Evolutionary conservation across 768 basidiomycete species (phyloP).

Genomic region (Rhodotorula babjevae): DNA sequence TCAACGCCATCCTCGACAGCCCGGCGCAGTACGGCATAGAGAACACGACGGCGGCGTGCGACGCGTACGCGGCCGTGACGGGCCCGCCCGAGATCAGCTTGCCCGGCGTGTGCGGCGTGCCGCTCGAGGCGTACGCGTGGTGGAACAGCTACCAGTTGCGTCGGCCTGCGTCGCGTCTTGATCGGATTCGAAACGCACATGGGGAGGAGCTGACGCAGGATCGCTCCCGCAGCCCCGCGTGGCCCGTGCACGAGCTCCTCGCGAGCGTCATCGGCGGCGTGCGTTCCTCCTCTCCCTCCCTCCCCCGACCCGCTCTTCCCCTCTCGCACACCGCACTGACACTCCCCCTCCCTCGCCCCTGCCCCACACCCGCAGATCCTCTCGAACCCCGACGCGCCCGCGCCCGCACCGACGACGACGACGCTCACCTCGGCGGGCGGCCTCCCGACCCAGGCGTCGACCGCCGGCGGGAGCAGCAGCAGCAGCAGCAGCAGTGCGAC

Average conservation of each 20-base stretch:
- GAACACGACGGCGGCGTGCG: conserved; percentile 2
- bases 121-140: conserved; percentile 10
- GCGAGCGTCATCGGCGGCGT: conserved; percentile 3
- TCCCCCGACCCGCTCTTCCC: too few relatives aligned
- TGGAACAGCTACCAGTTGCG: conserved; percentile 10
- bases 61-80: background rate
- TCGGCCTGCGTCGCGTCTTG: background rate
- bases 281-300: background rate
- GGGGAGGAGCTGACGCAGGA: too few relatives aligned
- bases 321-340: too few relatives aligned
- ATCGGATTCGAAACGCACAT: too few relatives aligned
- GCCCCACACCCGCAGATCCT: too few relatives aligned
- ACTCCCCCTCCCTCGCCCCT: too few relatives aligned
- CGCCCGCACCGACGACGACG: too few relatives aligned
- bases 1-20: conserved; percentile 11
- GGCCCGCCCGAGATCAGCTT: background rate
- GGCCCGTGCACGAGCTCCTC: conserved; percentile 8
- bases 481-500: too few relatives aligned
- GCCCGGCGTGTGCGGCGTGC: background rate
- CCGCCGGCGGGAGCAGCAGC: too few relatives aligned
- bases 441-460: too few relatives aligned
- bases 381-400: too few relatives aligned
- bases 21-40: conserved; percentile 8
- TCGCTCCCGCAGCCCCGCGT: conserved; percentile 1
- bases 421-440: too few relatives aligned